Base-by-base conservation (phyloP, 306 rosid genomes). In the Rosa rugosa region DNA sequence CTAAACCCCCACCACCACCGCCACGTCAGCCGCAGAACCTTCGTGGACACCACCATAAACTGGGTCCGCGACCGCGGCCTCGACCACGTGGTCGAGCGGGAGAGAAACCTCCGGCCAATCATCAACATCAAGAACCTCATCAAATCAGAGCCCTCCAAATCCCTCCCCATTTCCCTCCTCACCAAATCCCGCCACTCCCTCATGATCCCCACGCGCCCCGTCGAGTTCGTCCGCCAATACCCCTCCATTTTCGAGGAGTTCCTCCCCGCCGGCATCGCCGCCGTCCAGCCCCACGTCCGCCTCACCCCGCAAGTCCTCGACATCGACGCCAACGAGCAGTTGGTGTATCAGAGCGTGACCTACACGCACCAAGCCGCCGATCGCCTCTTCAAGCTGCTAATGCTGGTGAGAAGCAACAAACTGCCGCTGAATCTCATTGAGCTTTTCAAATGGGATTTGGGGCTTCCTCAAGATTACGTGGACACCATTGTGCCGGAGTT, bases 81-180 rank as follows among this genome's bases (percentile, higher is more conserved):
- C 12, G 97, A 94, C 81, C 98, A 92, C 82, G 97, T 90, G 45
- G 97, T 94, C 17, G 97, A 92, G 84, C 80, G 84, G 59, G 98
- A 94, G 60, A 92, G 86, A 80, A 82, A 88, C 72, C 94, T 94
- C 44, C 42, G 46, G 11, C 90, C 97, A 0, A 46, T 94, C 27
- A 38, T 87, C 51, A 85, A 75, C 76, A 89, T 91, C 73, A 88
- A 86, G 67, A 84, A 84, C 69, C 83, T 94, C 23, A 87, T 94
- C 82, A 86, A 83, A 18, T 68, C 49, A 4, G 93, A 91, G 83
- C 97, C 97, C 4, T 88, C 97, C 36, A 92, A 90, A 77, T 94
- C 98, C 73, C 85, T 88, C 40, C 93, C 98, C 0, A 64, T 88
- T 51, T 88, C 98, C 54, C 4, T 81, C 76, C 84, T 90, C 72